These are phyloP conservation scores for Aschersonia sp. DNA, from an alignment of 2,329 filamentous ascomycete species.

Conservation along the genomic window DNA sequence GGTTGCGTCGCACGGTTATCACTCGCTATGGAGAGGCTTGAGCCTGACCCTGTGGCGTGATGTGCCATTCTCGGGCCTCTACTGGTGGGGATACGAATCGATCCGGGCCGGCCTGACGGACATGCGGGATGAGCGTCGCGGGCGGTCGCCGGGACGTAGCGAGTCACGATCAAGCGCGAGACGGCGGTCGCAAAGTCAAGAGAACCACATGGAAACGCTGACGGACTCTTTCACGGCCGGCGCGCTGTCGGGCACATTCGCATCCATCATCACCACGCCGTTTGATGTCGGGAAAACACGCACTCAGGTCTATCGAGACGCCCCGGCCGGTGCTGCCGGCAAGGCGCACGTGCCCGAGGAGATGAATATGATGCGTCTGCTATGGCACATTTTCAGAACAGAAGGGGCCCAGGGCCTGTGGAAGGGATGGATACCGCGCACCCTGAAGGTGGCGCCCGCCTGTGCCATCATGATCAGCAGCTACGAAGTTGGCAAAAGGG, in stretches of 20 bases:
- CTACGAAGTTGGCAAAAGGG: conserved; percentile 90
- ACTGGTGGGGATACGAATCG: conserved; percentile 96
- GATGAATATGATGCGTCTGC: conserved; percentile 61
- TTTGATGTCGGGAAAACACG: conserved; percentile 97
- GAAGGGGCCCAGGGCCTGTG: conserved; percentile 75
- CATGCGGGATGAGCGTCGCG: conserved; percentile 39
- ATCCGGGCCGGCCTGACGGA: conserved; percentile 61
- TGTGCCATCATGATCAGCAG: conserved; percentile 99
- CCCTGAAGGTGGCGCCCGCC: conserved; percentile 85
- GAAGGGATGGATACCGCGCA: conserved; percentile 81
- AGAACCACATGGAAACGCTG: conserved; percentile 66
- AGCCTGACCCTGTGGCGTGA: conserved; percentile 91
- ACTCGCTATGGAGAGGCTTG: conserved; percentile 78
- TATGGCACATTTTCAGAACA: conserved; percentile 82
- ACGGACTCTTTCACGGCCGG: conserved; percentile 83
- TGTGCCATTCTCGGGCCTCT: conserved; percentile 90
- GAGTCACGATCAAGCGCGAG: conserved; percentile 26
- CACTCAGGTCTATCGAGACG: conserved; percentile 67
- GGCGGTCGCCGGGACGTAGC: conserved; percentile 20
- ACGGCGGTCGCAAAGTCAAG: conserved; percentile 45
- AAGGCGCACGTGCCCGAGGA: conserved; percentile 49
- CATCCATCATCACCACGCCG: conserved; percentile 80
- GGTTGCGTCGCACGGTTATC: conserved; percentile 63
- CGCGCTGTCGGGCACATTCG: conserved; percentile 67
- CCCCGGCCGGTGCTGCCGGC: conserved; percentile 16